These are phyloP conservation scores for Thraustochytrium sp. DNA, from an alignment of 352 stramenopile species.

Conservation along the genomic window DNA sequence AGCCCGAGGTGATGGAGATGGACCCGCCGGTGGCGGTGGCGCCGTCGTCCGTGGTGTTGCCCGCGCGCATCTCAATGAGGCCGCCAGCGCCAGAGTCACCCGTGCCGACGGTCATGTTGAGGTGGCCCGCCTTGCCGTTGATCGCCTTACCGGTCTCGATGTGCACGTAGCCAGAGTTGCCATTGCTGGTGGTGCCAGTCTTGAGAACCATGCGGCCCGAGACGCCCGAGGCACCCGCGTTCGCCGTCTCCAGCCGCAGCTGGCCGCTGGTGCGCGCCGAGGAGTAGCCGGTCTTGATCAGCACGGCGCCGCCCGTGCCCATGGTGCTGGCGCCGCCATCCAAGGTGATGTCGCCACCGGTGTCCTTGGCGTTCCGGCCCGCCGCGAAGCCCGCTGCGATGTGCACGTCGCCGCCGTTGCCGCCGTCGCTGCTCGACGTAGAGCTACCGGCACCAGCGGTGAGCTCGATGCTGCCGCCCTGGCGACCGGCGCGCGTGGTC, in stretches of 20 bases:
- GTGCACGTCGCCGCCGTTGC: slow-evolving; percentile 35
- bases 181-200: slow-evolving; percentile 38
- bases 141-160: slow-evolving; percentile 54
- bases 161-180: slow-evolving; percentile 53
- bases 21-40: slow-evolving; percentile 49
- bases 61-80: slow-evolving; percentile 59
- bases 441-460: slow-evolving; percentile 39
- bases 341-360: slow-evolving; percentile 52
- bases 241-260: not conserved
- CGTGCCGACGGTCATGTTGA: slow-evolving; percentile 60
- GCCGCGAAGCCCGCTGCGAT: slow-evolving; percentile 50
- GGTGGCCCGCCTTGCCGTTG: slow-evolving; percentile 62
- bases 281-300: slow-evolving; percentile 22
- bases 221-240: slow-evolving; percentile 48
- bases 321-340: slow-evolving; percentile 53
- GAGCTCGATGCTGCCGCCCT: slow-evolving; percentile 23
- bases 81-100: slow-evolving; percentile 68
- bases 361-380: slow-evolving; percentile 47
- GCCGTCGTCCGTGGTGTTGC: slow-evolving; percentile 50
- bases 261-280: not conserved
- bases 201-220: slow-evolving; percentile 55
- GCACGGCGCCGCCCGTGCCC: slow-evolving; percentile 44
- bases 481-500: not conserved
- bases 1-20: slow-evolving; percentile 54
- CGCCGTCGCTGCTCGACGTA: slow-evolving; percentile 41